These are phyloP conservation scores for Ustilago curta DNA, from an alignment of 1,284 basidiomycete genomes.

Conservation along the genomic window DNA sequence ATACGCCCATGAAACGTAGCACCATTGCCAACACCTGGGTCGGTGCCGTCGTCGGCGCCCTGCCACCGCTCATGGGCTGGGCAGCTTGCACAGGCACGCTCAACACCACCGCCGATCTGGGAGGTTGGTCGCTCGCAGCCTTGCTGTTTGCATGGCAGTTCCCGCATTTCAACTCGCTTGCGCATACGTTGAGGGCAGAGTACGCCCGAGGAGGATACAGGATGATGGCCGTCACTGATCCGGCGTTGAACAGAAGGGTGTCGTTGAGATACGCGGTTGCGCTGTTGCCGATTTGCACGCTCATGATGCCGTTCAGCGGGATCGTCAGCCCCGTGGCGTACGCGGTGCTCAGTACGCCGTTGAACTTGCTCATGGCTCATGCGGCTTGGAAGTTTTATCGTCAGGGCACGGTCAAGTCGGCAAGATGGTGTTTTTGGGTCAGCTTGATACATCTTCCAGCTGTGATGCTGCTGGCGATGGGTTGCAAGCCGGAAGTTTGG, in stretches of 20 bases:
- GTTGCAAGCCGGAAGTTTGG: conserved; percentile 67
- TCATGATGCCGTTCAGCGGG: conserved; percentile 71
- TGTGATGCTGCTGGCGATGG: conserved; percentile 91
- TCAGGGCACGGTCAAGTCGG: conserved; percentile 78
- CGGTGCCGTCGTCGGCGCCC: conserved; percentile 88
- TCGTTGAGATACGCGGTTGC: conserved; percentile 84
- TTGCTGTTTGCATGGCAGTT: conserved; percentile 96
- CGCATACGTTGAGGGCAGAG: conserved; percentile 84
- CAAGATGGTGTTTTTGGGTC: conserved; percentile 77
- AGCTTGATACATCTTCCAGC: conserved; percentile 92
- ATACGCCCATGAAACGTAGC: conserved; percentile 94
- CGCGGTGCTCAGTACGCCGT: conserved; percentile 80
- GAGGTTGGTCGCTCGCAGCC: conserved; percentile 61
- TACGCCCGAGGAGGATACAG: conserved; percentile 94
- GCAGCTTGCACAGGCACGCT: conserved; percentile 88
- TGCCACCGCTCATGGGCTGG: conserved; percentile 99
- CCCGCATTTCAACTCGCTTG: conserved; percentile 96
- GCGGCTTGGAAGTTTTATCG: conserved; percentile 76
- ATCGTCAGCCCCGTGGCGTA: conserved; percentile 74
- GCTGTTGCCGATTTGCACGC: conserved; percentile 84
- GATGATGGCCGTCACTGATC: conserved; percentile 88
- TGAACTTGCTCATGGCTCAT: conserved; percentile 80
- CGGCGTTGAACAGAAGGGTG: conserved; percentile 85
- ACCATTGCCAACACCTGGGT: conserved; percentile 94
- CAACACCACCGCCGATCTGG: conserved; percentile 73